These are phyloP conservation scores for Diversispora epigaea DNA, from an alignment of 192 early-diverging fungal species.

Conservation along the genomic window DNA sequence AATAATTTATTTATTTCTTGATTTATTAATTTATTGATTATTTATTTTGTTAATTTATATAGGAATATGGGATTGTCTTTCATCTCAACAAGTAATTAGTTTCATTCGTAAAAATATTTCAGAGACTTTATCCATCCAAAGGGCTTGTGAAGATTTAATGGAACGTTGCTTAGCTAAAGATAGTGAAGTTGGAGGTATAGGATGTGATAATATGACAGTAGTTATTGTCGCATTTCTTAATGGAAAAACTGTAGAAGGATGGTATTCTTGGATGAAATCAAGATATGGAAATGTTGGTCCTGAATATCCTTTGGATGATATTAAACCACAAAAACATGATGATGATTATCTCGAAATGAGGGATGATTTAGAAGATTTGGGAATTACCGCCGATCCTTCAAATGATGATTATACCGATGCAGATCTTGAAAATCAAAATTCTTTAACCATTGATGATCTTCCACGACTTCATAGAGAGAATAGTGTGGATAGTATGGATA, in stretches of 20 bases:
- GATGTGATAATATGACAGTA: slow-evolving; percentile 99
- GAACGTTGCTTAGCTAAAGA: slow-evolving; percentile 88
- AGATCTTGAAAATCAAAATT: too few species aligned
- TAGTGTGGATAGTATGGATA: too few species aligned
- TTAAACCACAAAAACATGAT: not conserved
- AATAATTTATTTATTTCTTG: not conserved
- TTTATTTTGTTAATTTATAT: slow-evolving; percentile 7
- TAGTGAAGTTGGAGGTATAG: slow-evolving; percentile 85
- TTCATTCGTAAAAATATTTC: slow-evolving; percentile 76
- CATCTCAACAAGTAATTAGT: slow-evolving; percentile 84
- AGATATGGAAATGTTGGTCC: slow-evolving; percentile 34
- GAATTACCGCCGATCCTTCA: not conserved
- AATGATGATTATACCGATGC: not conserved
- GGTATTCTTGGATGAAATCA: slow-evolving; percentile 57
- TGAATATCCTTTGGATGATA: not conserved
- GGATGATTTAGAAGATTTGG: not conserved
- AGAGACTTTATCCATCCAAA: slow-evolving; percentile 36
- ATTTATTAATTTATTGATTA: not conserved
- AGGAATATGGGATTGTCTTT: slow-evolving; percentile 99
- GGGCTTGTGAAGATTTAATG: slow-evolving; percentile 88
- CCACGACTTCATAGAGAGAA: too few species aligned
- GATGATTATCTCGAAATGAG: not conserved
- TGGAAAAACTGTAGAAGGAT: slow-evolving; percentile 74
- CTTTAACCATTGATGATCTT: too few species aligned
- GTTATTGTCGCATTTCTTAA: slow-evolving; percentile 85